Conservation (phyloP, 2,329 filamentous ascomycete genomes). For the Phialophora chinensis region DNA sequence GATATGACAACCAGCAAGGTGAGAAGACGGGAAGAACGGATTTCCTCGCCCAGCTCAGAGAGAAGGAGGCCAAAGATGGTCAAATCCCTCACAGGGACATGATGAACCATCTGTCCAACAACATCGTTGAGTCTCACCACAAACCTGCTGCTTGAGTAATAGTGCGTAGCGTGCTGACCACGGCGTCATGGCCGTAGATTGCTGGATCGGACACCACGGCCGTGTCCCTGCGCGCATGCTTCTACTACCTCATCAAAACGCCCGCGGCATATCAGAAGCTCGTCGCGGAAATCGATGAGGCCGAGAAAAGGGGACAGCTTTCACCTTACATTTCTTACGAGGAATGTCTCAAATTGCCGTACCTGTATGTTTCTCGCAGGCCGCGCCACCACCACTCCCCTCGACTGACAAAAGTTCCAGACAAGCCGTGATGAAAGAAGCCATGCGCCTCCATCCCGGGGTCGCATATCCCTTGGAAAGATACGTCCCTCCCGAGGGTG, state of each 20-base stretch:
- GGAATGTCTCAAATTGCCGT: slow-evolving; percentile 25
- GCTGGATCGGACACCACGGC: slow-evolving; percentile 80
- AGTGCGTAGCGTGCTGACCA: too few species aligned
- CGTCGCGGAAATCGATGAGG: slow-evolving; percentile 25
- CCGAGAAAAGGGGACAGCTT: slow-evolving; percentile 18
- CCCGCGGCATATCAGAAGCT: slow-evolving; percentile 45
- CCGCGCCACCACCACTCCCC: background rate
- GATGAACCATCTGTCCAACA: slow-evolving; percentile 33
- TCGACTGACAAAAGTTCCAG: background rate
- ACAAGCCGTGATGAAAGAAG: slow-evolving; percentile 55
- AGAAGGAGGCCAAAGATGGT: slow-evolving; percentile 25
- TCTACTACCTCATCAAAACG: slow-evolving; percentile 74
- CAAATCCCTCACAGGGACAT: slow-evolving; percentile 21
- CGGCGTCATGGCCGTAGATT: background rate
- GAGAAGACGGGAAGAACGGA: slow-evolving; percentile 23
- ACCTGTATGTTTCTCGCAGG: slow-evolving; percentile 12
- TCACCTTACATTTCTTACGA: slow-evolving; percentile 22
- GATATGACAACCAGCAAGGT: slow-evolving; percentile 21
- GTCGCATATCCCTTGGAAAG: slow-evolving; percentile 41
- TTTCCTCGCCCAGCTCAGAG: slow-evolving; percentile 29
- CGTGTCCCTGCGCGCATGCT: slow-evolving; percentile 71
- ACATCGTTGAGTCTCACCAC: slow-evolving; percentile 11
- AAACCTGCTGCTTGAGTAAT: background rate
- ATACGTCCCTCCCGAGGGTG: slow-evolving; percentile 57
- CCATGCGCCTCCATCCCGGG: slow-evolving; percentile 54